Conservation (phyloP, 805 yeast genomes). For the Kuraishia cidri region DNA sequence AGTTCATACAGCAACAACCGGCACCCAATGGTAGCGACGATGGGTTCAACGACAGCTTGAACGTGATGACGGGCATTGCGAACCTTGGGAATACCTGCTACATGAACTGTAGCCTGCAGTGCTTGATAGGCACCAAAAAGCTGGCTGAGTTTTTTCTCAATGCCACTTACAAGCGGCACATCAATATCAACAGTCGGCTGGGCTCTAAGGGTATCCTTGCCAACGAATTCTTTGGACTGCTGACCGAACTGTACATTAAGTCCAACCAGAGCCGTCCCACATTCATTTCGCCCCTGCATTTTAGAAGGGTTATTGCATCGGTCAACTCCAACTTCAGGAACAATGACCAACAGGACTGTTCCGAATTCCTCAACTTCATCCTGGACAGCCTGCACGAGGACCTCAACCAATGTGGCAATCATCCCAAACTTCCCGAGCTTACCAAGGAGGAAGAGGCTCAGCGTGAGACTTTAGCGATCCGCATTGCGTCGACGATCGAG, state of each 20-base stretch:
- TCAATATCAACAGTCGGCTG: constrained; percentile 62
- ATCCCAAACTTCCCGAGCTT: constrained; percentile 45
- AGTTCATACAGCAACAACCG: no score
- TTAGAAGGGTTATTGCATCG: constrained; percentile 62
- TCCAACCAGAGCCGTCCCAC: constrained; percentile 12
- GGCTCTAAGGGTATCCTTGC: constrained; percentile 82
- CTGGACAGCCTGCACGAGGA: constrained; percentile 80
- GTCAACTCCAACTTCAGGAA: constrained; percentile 58
- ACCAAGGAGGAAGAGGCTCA: constrained; percentile 63
- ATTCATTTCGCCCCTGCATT: constrained; percentile 49
- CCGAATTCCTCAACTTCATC: constrained; percentile 69
- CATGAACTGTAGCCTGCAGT: constrained; percentile 87
- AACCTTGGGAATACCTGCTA: constrained; percentile 91
- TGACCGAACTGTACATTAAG: constrained; percentile 42
- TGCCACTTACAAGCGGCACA: constrained; percentile 53
- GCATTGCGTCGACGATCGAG: constrained; percentile 80
- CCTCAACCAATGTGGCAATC: constrained; percentile 56
- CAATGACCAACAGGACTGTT: constrained; percentile 76
- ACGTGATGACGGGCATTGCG: constrained; percentile 59
- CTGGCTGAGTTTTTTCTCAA: constrained; percentile 53
- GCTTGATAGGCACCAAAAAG: constrained; percentile 66
- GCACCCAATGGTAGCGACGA: no score
- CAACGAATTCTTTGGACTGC: constrained; percentile 52
- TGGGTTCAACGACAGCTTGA: constrained; percentile 7
- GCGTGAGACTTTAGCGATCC: constrained; percentile 64